Percentiles rank a stretch among this genome's conserved stretches.
These are phyloP conservation scores for Aspergillus japonicus DNA, from an alignment of 2,329 filamentous ascomycete species.

Conservation along the genomic window DNA sequence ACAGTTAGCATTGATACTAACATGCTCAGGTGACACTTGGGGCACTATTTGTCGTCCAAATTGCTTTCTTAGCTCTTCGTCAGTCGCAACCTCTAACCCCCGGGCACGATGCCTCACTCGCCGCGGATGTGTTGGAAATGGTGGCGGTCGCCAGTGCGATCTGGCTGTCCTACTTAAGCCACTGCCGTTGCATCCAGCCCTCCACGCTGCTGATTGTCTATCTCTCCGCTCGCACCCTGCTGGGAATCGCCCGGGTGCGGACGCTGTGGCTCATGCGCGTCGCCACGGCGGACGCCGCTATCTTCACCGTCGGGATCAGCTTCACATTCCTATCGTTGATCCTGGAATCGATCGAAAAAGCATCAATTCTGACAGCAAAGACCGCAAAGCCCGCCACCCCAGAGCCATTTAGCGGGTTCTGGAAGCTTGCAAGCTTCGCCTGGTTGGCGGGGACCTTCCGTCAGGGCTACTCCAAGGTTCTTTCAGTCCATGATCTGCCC, in stretches of 20 bases:
- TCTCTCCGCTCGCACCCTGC: conserved; percentile 40
- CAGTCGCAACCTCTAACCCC: not conserved
- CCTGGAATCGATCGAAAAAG: conserved; percentile 45
- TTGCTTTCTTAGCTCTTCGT: not conserved
- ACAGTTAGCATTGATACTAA: not conserved
- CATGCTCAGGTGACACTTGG: not conserved
- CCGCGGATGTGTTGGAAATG: conserved; percentile 1
- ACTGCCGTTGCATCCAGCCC: conserved; percentile 27
- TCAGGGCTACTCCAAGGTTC: conserved; percentile 42
- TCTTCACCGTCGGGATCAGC: conserved; percentile 41
- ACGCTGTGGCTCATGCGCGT: conserved; percentile 34
- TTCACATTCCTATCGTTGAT: conserved; percentile 13
- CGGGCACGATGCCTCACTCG: not conserved
- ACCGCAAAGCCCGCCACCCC: conserved; percentile 26
- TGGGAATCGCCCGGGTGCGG: conserved; percentile 44
- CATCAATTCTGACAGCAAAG: conserved; percentile 26
- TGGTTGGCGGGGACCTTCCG: conserved; percentile 50
- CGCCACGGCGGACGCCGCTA: conserved; percentile 22
- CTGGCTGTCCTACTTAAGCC: conserved; percentile 26
- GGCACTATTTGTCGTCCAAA: not conserved
- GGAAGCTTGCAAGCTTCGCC: conserved; percentile 47
- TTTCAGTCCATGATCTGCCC: conserved; percentile 44
- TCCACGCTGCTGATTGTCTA: conserved; percentile 38
- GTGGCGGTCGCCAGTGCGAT: not conserved
- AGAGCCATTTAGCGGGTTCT: conserved; percentile 50